These are phyloP conservation scores for Plenodomus biglobosus DNA, from an alignment of 2,329 filamentous ascomycete genomes.

Conservation along the genomic window DNA sequence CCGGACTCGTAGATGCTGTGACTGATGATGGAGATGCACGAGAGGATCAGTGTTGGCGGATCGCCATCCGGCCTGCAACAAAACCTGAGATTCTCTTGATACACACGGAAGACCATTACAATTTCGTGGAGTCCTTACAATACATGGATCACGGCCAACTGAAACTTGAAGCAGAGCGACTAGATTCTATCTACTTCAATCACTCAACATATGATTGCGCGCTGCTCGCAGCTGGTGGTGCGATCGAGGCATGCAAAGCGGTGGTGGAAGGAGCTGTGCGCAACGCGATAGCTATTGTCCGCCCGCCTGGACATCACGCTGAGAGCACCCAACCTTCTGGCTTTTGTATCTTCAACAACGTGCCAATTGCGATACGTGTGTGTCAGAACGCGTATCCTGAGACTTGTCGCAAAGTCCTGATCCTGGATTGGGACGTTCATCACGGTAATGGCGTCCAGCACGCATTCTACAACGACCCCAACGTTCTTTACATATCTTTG, in stretches of 20 bases:
- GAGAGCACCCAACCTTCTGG: slow-evolving; percentile 85
- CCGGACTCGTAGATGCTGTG: slow-evolving; percentile 72
- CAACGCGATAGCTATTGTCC: slow-evolving; percentile 93
- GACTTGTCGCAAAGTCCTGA: slow-evolving; percentile 81
- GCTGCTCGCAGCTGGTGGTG: slow-evolving; percentile 82
- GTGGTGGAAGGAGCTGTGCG: slow-evolving; percentile 82
- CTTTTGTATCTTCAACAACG: slow-evolving; percentile 98
- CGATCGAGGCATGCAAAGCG: slow-evolving; percentile 94
- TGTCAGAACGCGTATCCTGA: slow-evolving; percentile 82
- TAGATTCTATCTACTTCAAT: slow-evolving; percentile 61
- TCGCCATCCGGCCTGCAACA: slow-evolving; percentile 75
- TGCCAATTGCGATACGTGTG: slow-evolving; percentile 85
- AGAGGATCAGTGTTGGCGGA: slow-evolving; percentile 64
- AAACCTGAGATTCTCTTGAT: slow-evolving; percentile 77
- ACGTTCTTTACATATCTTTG: slow-evolving; percentile 91
- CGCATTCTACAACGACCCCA: slow-evolving; percentile 92
- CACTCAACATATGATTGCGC: slow-evolving; percentile 79
- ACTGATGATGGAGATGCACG: slow-evolving; percentile 50
- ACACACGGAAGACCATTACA: slow-evolving; percentile 75
- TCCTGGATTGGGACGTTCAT: slow-evolving; percentile 85
- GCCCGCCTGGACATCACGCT: slow-evolving; percentile 93
- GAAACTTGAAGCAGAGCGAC: slow-evolving; percentile 61
- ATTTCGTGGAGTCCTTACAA: slow-evolving; percentile 68
- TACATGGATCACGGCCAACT: slow-evolving; percentile 61
- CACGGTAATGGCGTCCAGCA: slow-evolving; percentile 93